A percentile compares a stretch with the other conserved stretches of the same genome.
Conservation (phyloP, 805 yeast species). For the Candida parachauliodes region DNA sequence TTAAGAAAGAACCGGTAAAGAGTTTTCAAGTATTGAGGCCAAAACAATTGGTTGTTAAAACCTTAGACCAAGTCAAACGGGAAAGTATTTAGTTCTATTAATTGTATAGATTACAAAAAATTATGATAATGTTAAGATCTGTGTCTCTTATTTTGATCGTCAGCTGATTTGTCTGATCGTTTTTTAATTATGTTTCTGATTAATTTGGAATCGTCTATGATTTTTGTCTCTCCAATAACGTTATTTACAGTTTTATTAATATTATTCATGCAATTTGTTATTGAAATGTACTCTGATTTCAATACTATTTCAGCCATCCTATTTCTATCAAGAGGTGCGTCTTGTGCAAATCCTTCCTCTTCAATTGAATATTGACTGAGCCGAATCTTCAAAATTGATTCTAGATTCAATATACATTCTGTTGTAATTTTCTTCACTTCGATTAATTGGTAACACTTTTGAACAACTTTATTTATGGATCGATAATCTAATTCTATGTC, state of each 20-base stretch:
- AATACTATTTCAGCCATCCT: slow-evolving; percentile 55
- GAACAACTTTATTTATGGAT: slow-evolving; percentile 45
- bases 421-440: slow-evolving; percentile 49
- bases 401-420: slow-evolving; percentile 25
- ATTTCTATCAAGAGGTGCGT: slow-evolving; percentile 15
- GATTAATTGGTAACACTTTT: slow-evolving; percentile 59
- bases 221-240: slow-evolving; percentile 26
- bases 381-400: slow-evolving; percentile 30
- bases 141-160: too few species aligned
- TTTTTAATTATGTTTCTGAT: slow-evolving; percentile 58
- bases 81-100: slow-evolving; percentile 6
- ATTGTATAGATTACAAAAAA: slow-evolving; percentile 7
- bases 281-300: slow-evolving; percentile 51
- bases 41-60: slow-evolving; percentile 26
- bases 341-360: slow-evolving; percentile 15
- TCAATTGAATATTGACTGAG: slow-evolving; percentile 47
- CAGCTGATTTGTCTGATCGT: slow-evolving; percentile 31
- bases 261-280: slow-evolving; percentile 36
- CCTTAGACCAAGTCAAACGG: slow-evolving; percentile 9
- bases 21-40: slow-evolving; percentile 38
- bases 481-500: slow-evolving; percentile 12
- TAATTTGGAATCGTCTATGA: slow-evolving; percentile 58
- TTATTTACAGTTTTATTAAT: slow-evolving; percentile 16
- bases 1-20: slow-evolving; percentile 6
- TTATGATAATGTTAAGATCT: too few species aligned